Evolutionary conservation across 2,329 filamentous ascomycete genomes (phyloP).

Genomic region (Exophiala calicioides): DNA sequence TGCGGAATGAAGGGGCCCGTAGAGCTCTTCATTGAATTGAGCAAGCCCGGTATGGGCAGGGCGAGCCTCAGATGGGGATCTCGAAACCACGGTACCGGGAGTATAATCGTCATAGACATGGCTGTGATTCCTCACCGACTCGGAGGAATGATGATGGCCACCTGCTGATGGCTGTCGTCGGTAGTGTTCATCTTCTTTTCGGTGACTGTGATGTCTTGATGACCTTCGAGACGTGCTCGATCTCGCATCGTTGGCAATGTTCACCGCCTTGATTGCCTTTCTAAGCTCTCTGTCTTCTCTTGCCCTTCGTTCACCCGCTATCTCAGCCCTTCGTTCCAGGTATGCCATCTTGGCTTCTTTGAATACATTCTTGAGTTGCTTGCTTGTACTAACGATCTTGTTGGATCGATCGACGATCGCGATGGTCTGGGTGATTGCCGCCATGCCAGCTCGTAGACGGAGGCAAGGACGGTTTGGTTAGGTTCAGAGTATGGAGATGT

Average conservation of each 20-base stretch:
- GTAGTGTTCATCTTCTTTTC: conserved; percentile 28
- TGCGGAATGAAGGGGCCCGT: conserved; percentile 26
- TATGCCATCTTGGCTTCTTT: conserved; percentile 90
- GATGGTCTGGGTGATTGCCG: conserved; percentile 67
- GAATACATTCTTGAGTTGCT: conserved; percentile 85
- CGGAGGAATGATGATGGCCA: conserved; percentile 16
- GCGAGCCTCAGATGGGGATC: not conserved
- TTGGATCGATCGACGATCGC: conserved; percentile 89
- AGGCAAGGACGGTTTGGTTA: not conserved
- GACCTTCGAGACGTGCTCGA: conserved; percentile 46
- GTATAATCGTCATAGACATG: conserved; percentile 1
- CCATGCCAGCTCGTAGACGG: conserved; percentile 24
- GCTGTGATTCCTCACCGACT: conserved; percentile 9
- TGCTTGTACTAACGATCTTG: conserved; percentile 87
- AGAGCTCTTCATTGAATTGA: conserved; percentile 30
- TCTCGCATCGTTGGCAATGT: conserved; percentile 48
- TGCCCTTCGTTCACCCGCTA: conserved; percentile 69
- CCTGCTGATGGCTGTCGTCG: conserved; percentile 23
- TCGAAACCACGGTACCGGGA: not conserved
- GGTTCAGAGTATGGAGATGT: not conserved
- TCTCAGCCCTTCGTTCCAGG: conserved; percentile 79
- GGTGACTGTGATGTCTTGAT: conserved; percentile 30
- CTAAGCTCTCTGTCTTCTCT: conserved; percentile 61
- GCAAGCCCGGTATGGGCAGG: conserved; percentile 21
- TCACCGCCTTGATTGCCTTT: conserved; percentile 56